Base-by-base conservation (phyloP, 495 filamentous ascomycete species). In the Lasiosphaeris hirsuta region DNA sequence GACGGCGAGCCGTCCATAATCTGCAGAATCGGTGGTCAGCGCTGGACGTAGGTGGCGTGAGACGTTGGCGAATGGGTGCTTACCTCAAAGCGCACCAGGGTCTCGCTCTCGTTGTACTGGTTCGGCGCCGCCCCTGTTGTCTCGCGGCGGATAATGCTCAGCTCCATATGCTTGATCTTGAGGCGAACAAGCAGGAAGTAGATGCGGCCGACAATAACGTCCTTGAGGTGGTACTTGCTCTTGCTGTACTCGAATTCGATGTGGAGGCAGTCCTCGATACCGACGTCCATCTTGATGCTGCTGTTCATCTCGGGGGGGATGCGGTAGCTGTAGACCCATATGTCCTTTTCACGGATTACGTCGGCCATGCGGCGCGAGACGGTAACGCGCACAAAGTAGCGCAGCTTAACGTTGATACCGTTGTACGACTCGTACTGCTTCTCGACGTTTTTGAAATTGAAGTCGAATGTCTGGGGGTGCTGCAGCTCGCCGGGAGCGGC, bases 371-470 rank as follows among this genome's bases (percentile, higher is more conserved):
- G 86, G 59, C 94, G 84, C 17, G 92, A 94, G 38, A 97, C 95
- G 8, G 95, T 97, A 59, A 96, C 95, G 51, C 92, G 90, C 57
- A 99, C 85, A 73, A 97, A 99, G 81, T 99, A 99, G 53, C 95
- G 91, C 66, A 99, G 84, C 75, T 93, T 92, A 57, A 97, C 95
- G 70, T 99, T 99, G 82, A 99, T 99, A 66, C 94, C 94, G 75
- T 96, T 96, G 81, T 99, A 99, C 57, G 92, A 96, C 74, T 99
- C 94, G 79, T 99, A 99, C 71, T 96, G 92, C 78, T 99, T 99
- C 81, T 99, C 94, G 63, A 99, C 90, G 72, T 97, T 97, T 75
- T 97, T 99, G 84, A 99, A 99, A 77, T 97, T 96, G 84, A 99
- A 99, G 56, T 95, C 90, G 78, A 96, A 97, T 41, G 92, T 96